Evolutionary conservation across 805 yeast genomes (phyloP), one percentile per base, ranked within the genome.

Genomic region (Blastobotrys mokoenaii): DNA sequence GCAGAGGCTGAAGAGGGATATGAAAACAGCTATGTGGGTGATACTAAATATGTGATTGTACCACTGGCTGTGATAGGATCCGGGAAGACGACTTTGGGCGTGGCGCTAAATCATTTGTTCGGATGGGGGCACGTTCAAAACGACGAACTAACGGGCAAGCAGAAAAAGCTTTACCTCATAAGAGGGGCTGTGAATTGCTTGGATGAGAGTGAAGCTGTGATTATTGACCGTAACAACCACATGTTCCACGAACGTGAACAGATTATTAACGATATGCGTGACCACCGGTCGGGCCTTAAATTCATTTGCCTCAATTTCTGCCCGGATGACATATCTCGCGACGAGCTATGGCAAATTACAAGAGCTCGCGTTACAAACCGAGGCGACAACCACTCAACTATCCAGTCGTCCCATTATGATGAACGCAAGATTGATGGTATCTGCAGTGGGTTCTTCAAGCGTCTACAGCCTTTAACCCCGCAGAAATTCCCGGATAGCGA

Each of bases 11-110:
- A 37, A 7, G 46, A 38, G 22, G 41, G 16, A 7, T 31, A 29
- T 2, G 15, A 9, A 2, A 15, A 40, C 12, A 45, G 50, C 20
- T 32, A 29, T 17, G 35, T 17, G 4, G 30, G 35, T 9, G 22
- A 25, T 17, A 4, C 39, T 6, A 41, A 39, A 52, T 82, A 77
- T 58, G 73, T 85, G 0, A 56, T 93, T 2, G 75, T 87, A 1
- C 90, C 97, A 0, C 77, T 89, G 2, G 88, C 97, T 0, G 87
- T 95, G 0, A 76, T 90, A 43, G 97, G 97, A 0, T 86, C 96
- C 63, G 98, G 98, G 6, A 93, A 93, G 59, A 88, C 97, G 0
- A 87, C 97, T 0, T 75, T 84, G 0, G 77, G 84, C 4, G 59
- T 76, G 31, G 79, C 89, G 0, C 66, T 93, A 35, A 50, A 56